A percentile compares a stretch with the other conserved stretches of the same genome.
Evolutionary conservation across 202 grass and related monocot genomes (phyloP).

Genomic region (Zizania palustris): DNA sequence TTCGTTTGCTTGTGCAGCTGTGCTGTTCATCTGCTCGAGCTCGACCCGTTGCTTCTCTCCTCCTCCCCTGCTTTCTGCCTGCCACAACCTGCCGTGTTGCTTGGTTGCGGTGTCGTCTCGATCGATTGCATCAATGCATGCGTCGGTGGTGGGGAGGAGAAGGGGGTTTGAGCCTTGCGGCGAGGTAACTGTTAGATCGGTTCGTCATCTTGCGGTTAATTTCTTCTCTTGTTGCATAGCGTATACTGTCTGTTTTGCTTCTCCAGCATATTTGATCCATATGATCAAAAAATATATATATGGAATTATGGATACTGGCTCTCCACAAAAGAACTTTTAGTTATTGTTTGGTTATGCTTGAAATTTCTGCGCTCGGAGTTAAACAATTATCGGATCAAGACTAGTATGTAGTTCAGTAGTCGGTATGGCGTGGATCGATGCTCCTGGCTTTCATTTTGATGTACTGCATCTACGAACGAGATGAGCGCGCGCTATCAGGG

Average conservation of each 20-base stretch:
- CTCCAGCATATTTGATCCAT: background rate
- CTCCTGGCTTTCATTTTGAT: background rate
- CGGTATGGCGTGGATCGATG: background rate
- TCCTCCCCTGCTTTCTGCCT: background rate
- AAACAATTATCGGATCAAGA: background rate
- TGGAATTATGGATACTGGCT: background rate
- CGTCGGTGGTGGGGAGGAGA: background rate
- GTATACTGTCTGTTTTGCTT: background rate
- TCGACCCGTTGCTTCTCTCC: background rate
- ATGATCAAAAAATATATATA: background rate
- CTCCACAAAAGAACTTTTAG: background rate
- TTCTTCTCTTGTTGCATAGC: background rate
- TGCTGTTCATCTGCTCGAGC: background rate
- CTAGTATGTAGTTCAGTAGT: background rate
- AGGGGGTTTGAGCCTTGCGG: background rate
- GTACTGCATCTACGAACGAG: background rate
- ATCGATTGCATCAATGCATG: constrained; percentile 9
- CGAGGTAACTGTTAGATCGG: background rate
- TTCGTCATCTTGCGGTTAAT: background rate
- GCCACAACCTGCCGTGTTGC: background rate
- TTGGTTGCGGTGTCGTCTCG: background rate
- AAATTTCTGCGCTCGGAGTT: background rate
- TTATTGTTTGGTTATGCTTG: background rate
- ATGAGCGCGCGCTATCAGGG: background rate
- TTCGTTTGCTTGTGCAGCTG: background rate